Evolutionary conservation across 1,284 basidiomycete species (phyloP).

Genomic region (Moesziomyces parantarcticus): DNA sequence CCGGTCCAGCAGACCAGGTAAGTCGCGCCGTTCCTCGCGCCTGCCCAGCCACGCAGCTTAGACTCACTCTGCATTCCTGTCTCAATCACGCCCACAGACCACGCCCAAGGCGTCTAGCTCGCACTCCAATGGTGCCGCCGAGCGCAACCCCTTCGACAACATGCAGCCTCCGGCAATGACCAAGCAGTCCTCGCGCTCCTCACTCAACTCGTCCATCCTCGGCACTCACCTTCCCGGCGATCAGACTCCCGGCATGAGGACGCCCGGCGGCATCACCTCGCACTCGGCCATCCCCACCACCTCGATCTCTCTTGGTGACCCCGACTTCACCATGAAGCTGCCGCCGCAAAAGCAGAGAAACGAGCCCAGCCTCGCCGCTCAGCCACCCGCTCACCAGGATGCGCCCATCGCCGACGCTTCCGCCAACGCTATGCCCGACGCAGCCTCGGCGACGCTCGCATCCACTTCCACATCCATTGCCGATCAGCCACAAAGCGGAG

Average conservation of each 20-base stretch:
- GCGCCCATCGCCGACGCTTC: not conserved
- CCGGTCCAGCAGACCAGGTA: conserved; percentile 60
- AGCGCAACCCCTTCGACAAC: conserved; percentile 62
- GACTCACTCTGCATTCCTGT: conserved; percentile 3
- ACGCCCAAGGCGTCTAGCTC: conserved; percentile 57
- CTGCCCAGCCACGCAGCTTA: conserved; percentile 1
- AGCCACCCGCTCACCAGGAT: conserved; percentile 1
- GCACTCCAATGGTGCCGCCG: conserved; percentile 47
- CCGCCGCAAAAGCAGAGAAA: conserved; percentile 57
- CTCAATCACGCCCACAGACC: conserved; percentile 25
- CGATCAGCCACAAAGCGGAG: conserved; percentile 2
- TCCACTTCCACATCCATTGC: conserved; percentile 10
- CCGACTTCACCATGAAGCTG: conserved; percentile 66
- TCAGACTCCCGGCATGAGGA: conserved; percentile 56
- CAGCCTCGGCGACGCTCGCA: conserved; percentile 1
- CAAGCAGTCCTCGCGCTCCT: conserved; percentile 36
- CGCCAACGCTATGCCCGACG: conserved; percentile 8
- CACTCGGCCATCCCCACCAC: conserved; percentile 61
- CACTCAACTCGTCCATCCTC: conserved; percentile 43
- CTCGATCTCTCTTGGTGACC: conserved; percentile 52
- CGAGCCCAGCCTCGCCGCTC: conserved; percentile 14
- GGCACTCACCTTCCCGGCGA: conserved; percentile 32
- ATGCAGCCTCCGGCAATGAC: conserved; percentile 43
- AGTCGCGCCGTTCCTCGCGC: conserved; percentile 11
- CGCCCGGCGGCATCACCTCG: conserved; percentile 58